phyloP scores from a whole-genome alignment of 176 grass and related monocot genomes.

The Cocos nucifera region DNA sequence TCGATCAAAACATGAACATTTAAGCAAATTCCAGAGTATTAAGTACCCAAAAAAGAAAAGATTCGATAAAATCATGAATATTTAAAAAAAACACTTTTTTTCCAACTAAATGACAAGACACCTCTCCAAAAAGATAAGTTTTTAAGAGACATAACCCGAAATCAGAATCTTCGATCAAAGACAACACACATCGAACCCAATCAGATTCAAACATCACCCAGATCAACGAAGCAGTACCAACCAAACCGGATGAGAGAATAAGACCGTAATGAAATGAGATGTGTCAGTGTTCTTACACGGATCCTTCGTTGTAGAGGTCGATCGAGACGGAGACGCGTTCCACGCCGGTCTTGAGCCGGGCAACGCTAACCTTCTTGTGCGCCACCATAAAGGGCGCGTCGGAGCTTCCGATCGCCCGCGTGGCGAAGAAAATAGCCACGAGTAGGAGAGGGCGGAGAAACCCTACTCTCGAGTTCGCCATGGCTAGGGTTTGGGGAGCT shows the following conservation, averaged over 20 bases:
- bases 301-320: conserved; percentile 26
- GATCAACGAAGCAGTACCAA: not conserved
- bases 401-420: not conserved
- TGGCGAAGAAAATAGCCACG: not conserved
- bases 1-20: too few species aligned
- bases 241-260: not conserved
- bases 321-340: conserved; percentile 16
- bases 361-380: conserved; percentile 21
- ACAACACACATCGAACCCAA: too few species aligned
- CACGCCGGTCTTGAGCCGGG: conserved; percentile 11
- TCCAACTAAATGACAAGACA: too few species aligned
- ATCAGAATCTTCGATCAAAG: too few species aligned
- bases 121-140: too few species aligned
- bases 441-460: not conserved
- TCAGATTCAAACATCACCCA: too few species aligned
- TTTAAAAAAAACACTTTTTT: too few species aligned
- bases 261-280: not conserved
- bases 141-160: too few species aligned
- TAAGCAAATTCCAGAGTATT: too few species aligned
- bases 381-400: conserved; percentile 13
- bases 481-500: not conserved
- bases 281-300: not conserved
- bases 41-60: too few species aligned
- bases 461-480: conserved; percentile 7
- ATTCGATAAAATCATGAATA: too few species aligned